Base-by-base conservation (phyloP, 2,329 filamentous ascomycete genomes). In the Chaetomium strumarium region DNA sequence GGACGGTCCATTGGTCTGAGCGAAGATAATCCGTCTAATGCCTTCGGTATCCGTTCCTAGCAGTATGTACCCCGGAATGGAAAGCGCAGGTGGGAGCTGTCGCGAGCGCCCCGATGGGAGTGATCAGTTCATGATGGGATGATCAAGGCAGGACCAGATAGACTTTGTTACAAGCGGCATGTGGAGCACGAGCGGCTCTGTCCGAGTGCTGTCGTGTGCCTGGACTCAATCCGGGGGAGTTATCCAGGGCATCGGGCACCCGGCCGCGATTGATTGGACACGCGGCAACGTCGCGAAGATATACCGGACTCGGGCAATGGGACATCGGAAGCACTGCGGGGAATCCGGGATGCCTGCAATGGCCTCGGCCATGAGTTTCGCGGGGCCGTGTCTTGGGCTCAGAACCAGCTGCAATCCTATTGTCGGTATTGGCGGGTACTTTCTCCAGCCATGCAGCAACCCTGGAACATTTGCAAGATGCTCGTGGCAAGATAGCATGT, bases 1-100 rank as follows among this genome's bases (percentile, higher is more conserved):
- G 58, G 56, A 55, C 54, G 44, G 24, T n/a, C 44, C 57, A 64
- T 63, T 65, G 63, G 61, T 41, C 51, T 51, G 49, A 50, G 49
- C 48, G 12, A 40, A 46, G 13, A 43, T 38, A 39, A 40, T n/a
- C 34, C 34, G 34, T n/a, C 13, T 34, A 59, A 56, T 55, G 57
- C 55, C 55, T 52, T 58, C 56, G 58, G 52, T 62, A 64, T 60
- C 60, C 59, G 16, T 12, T 53, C 52, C 53, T 19, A 34, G 40
- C 46, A 36, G 17, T 45, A 39, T 19, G 40, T 16, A 14, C 13
- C 19, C 39, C 20, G 31, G 37, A 31, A 33, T 36, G 17, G 34
- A 39, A 16, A 41, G 48, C 46, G 54, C 52, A 40, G 36, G 39
- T 34, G 33, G 41, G 30, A 46, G 46, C 39, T 39, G 38, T 10